A percentile compares a stretch with the other conserved stretches of the same genome.
Evolutionary conservation across 2,329 filamentous ascomycete species (phyloP).

Genomic region (Talaromyces sp.): DNA sequence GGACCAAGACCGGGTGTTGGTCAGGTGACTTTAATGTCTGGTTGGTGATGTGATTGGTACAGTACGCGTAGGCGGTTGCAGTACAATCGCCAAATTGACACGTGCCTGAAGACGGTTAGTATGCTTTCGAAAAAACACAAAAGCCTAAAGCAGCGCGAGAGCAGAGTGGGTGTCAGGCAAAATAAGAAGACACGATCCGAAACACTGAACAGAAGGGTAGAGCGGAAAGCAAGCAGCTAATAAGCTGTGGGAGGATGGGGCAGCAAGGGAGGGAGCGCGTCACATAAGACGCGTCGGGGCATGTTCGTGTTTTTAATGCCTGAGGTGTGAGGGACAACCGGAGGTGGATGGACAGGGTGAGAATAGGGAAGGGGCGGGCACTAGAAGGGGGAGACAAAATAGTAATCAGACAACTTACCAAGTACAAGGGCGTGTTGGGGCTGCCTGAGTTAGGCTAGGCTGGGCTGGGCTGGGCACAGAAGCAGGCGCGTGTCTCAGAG

Average conservation of each 20-base stretch:
- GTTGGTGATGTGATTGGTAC: background rate
- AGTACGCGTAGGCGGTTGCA: background rate
- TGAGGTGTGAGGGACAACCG: background rate
- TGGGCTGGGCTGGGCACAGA: background rate
- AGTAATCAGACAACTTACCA: background rate
- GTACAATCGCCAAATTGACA: slow-evolving; percentile 6
- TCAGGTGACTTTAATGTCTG: slow-evolving; percentile 21
- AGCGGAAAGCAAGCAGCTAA: slow-evolving; percentile 17
- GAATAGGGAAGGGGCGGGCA: background rate
- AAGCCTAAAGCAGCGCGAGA: background rate
- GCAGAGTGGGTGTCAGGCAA: background rate
- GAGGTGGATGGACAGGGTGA: background rate
- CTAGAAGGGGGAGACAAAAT: background rate
- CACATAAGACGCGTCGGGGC: slow-evolving; percentile 5
- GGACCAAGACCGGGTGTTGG: slow-evolving; percentile 15
- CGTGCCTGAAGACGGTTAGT: slow-evolving; percentile 9
- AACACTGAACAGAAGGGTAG: background rate
- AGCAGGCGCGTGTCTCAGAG: background rate
- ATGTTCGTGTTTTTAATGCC: slow-evolving; percentile 9
- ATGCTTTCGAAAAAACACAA: background rate
- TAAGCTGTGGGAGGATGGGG: slow-evolving; percentile 11
- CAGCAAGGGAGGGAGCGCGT: slow-evolving; percentile 15
- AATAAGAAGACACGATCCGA: slow-evolving; percentile 4
- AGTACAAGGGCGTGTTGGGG: background rate
- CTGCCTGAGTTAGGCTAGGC: background rate